phyloP scores from a whole-genome alignment of 78 protist species.

The Speleostelium caveatum region DNA sequence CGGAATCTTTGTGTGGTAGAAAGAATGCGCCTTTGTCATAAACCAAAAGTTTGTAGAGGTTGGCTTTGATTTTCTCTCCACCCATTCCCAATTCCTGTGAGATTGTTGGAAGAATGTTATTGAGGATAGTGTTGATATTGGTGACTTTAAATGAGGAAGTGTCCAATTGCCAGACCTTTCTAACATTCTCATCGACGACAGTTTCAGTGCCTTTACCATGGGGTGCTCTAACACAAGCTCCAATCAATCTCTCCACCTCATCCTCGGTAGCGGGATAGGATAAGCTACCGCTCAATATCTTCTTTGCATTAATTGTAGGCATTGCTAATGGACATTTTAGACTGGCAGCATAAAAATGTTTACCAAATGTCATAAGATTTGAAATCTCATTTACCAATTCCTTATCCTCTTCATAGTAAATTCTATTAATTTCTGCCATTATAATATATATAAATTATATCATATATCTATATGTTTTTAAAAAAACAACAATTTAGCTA shows the following conservation, averaged over 20 bases:
- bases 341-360: neutral
- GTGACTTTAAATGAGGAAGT: neutral
- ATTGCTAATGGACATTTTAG: neutral
- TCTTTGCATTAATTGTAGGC: neutral
- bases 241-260: neutral
- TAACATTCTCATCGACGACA: neutral
- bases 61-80: neutral
- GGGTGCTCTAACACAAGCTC: neutral
- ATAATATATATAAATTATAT: no score
- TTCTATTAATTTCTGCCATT: no score
- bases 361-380: no score
- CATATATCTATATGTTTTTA: no score
- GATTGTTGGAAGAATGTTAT: neutral
- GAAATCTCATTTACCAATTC: no score
- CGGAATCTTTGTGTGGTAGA: neutral
- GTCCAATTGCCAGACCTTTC: conserved; percentile 11
- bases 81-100: neutral
- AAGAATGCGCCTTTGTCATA: conserved; percentile 62
- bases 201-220: neutral
- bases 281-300: neutral
- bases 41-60: conserved; percentile 4
- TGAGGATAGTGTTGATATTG: neutral
- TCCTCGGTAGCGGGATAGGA: neutral
- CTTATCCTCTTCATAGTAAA: no score
- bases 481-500: no score